Conservation (phyloP, 306 rosid species). For the Acacia crassicarpa region DNA sequence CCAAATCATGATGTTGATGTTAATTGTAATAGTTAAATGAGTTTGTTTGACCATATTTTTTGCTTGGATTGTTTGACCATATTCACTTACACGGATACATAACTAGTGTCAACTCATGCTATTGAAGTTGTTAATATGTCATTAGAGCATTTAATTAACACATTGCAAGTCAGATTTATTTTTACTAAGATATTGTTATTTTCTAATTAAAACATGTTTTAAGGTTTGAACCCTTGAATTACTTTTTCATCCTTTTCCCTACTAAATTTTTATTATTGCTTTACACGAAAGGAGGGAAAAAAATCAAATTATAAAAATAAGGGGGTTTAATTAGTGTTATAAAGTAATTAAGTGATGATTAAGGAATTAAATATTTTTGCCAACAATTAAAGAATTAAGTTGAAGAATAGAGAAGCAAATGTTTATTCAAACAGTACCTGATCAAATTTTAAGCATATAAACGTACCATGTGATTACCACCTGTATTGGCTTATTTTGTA, state of each 20-base stretch:
- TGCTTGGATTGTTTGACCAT: too few species aligned
- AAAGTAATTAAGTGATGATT: conserved; percentile 9
- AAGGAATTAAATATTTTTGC: not conserved
- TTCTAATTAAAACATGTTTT: too few species aligned
- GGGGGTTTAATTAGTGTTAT: not conserved
- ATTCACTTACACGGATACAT: too few species aligned
- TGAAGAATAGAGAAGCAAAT: conserved; percentile 13
- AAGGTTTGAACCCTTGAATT: not conserved
- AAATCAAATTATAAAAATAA: not conserved
- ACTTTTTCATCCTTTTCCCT: not conserved
- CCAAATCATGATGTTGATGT: too few species aligned
- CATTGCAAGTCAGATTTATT: too few species aligned
- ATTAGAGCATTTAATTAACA: too few species aligned
- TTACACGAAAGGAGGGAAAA: not conserved
- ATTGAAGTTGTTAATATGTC: too few species aligned
- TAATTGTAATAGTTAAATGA: too few species aligned
- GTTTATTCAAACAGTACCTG: conserved; percentile 39
- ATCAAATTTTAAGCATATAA: conserved; percentile 41
- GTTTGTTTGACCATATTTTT: too few species aligned
- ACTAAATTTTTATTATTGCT: not conserved
- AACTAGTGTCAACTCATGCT: too few species aligned
- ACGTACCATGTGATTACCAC: conserved; percentile 79
- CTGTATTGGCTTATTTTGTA: conserved; percentile 31
- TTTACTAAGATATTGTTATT: too few species aligned
- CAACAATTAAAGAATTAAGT: conserved; percentile 6